Conservation (phyloP, 2,329 filamentous ascomycete species). For the Ceratocystis eucalypticola region DNA sequence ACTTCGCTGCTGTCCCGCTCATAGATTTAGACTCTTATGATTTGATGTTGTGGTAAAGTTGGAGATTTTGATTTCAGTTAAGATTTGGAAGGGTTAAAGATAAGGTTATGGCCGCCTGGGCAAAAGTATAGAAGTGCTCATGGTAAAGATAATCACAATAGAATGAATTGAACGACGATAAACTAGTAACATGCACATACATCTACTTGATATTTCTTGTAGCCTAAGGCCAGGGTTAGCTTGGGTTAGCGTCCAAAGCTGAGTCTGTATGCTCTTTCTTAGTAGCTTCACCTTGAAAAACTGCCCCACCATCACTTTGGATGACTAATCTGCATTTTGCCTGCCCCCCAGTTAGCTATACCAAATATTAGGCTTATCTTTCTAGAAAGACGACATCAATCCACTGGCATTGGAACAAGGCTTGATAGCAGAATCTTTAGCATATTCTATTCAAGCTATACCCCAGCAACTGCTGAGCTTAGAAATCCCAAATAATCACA, state of each 20-base stretch:
- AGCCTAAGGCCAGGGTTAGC: not conserved
- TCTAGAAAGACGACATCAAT: not conserved
- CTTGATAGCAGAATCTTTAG: not conserved
- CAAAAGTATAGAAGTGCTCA: not conserved
- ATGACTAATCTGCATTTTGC: slow-evolving; percentile 12
- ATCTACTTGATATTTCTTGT: not conserved
- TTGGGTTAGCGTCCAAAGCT: not conserved
- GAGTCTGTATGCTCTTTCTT: not conserved
- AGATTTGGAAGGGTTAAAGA: slow-evolving; percentile 4
- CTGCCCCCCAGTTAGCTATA: not conserved
- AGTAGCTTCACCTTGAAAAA: not conserved
- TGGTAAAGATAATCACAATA: slow-evolving; percentile 12
- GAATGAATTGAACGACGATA: slow-evolving; percentile 16
- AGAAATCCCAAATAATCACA: not conserved
- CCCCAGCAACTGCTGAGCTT: not conserved
- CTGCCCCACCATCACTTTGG: slow-evolving; percentile 8
- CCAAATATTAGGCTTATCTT: not conserved
- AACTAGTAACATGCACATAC: not conserved
- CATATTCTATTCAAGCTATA: not conserved
- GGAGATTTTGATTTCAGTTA: not conserved
- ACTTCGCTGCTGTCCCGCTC: slow-evolving; percentile 54
- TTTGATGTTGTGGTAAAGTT: not conserved
- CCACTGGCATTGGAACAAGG: not conserved
- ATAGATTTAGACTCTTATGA: slow-evolving; percentile 6
- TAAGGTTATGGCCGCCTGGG: not conserved